Evolutionary conservation across 176 grass and related monocot species (phyloP).

Genomic region (Avena atlantica): DNA sequence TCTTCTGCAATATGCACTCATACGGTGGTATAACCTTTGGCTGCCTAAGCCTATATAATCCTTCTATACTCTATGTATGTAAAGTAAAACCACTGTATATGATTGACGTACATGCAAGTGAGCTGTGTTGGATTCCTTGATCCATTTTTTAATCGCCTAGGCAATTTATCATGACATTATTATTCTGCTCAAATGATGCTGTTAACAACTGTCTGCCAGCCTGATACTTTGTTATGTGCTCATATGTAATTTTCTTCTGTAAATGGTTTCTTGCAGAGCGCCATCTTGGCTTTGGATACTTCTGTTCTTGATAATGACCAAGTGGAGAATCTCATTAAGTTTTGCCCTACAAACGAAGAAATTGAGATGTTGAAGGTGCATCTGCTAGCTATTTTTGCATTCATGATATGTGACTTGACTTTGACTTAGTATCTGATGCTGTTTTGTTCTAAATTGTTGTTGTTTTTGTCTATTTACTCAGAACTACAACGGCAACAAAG

Average conservation of each 20-base stretch:
- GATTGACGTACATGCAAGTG: constrained; percentile 24
- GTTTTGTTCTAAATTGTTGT: constrained; percentile 37
- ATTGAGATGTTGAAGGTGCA: constrained; percentile 95
- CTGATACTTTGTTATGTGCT: constrained; percentile 1
- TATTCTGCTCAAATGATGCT: constrained; percentile 19
- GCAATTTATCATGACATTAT: constrained; percentile 35
- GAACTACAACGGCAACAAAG: constrained; percentile 85
- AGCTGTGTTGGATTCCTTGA: constrained; percentile 37
- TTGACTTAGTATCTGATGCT: constrained; percentile 14
- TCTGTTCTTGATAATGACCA: constrained; percentile 94
- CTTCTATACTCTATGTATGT: neutral
- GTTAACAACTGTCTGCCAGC: neutral
- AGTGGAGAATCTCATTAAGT: constrained; percentile 99
- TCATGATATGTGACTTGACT: constrained; percentile 22
- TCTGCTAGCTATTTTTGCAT: constrained; percentile 19
- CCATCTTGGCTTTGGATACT: constrained; percentile 85
- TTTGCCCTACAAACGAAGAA: constrained; percentile 98
- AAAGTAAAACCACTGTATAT: neutral
- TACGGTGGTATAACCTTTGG: constrained; percentile 23
- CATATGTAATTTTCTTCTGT: constrained; percentile 42
- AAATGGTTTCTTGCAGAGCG: constrained; percentile 56
- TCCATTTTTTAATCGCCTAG: constrained; percentile 28
- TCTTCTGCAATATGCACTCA: constrained; percentile 6
- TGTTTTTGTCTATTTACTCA: constrained; percentile 36
- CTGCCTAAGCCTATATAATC: neutral